Evolutionary conservation across 768 basidiomycete genomes (phyloP).

Genomic region (Sporobolomyces phaffii): DNA sequence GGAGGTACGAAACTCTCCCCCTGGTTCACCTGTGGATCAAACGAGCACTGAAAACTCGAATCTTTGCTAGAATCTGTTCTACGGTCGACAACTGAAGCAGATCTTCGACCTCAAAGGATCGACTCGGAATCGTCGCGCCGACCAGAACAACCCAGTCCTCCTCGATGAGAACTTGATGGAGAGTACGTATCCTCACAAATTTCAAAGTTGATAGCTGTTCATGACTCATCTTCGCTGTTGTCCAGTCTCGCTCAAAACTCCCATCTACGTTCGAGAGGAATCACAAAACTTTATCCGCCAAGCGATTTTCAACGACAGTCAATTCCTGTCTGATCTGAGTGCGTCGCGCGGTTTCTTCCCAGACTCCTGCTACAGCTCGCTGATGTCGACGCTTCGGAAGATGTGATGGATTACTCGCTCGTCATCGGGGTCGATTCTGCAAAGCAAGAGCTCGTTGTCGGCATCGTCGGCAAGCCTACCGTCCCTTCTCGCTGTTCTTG

Average conservation of each 20-base stretch:
- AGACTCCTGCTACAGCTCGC: neutral
- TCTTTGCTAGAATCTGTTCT: conserved; percentile 81
- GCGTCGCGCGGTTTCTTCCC: neutral
- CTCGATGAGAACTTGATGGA: conserved; percentile 94
- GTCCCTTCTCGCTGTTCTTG: conserved; percentile 3
- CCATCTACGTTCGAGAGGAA: conserved; percentile 93
- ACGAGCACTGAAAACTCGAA: neutral
- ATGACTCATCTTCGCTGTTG: neutral
- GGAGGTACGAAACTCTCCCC: conserved; percentile 53
- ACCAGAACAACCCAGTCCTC: conserved; percentile 80
- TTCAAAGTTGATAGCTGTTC: conserved; percentile 43
- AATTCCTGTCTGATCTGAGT: conserved; percentile 84
- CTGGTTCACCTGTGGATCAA: neutral
- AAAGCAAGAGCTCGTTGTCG: conserved; percentile 85
- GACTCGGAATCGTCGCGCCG: conserved; percentile 81
- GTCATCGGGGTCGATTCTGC: conserved; percentile 89
- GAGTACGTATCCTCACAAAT: too few species aligned
- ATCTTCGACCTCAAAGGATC: conserved; percentile 98
- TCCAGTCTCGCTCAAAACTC: conserved; percentile 72
- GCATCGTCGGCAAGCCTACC: conserved; percentile 77
- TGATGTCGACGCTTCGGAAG: too few species aligned
- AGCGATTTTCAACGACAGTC: conserved; percentile 89
- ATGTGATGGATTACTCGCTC: conserved; percentile 74
- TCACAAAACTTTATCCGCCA: conserved; percentile 86
- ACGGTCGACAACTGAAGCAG: conserved; percentile 81